A percentile compares a stretch with the other conserved stretches of the same genome.
Evolutionary conservation across 1,284 basidiomycete species (phyloP).

Genomic region (Cutaneotrichosporon sp.): DNA sequence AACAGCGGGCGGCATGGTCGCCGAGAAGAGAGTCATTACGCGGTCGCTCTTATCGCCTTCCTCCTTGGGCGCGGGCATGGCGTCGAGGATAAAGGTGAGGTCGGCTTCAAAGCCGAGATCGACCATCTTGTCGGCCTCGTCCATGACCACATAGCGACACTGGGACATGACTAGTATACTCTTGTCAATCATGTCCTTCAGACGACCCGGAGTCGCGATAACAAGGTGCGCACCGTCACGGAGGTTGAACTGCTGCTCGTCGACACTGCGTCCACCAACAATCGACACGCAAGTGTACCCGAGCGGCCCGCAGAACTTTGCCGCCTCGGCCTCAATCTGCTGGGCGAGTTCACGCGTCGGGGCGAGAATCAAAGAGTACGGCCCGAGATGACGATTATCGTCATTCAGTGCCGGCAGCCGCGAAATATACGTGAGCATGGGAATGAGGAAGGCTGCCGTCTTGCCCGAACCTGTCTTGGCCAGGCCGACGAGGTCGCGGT

Average conservation of each 20-base stretch:
- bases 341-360: constrained; percentile 91
- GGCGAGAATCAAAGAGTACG: constrained; percentile 88
- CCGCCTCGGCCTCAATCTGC: constrained; percentile 90
- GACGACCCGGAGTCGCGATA: constrained; percentile 94
- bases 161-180: constrained; percentile 92
- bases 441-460: constrained; percentile 98
- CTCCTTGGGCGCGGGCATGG: constrained; percentile 78
- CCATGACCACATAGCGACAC: constrained; percentile 98
- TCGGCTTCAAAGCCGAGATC: constrained; percentile 94
- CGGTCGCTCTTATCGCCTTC: constrained; percentile 69
- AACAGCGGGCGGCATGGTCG: constrained; percentile 96
- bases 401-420: constrained; percentile 80
- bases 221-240: constrained; percentile 96
- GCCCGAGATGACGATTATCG: constrained; percentile 87
- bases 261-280: constrained; percentile 89
- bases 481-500: constrained; percentile 94
- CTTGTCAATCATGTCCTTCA: constrained; percentile 95
- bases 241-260: constrained; percentile 95
- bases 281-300: constrained; percentile 94
- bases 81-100: constrained; percentile 91
- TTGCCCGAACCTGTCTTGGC: constrained; percentile 99
- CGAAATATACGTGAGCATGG: constrained; percentile 92
- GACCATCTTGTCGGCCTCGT: constrained; percentile 99
- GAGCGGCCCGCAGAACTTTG: constrained; percentile 82
- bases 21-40: constrained; percentile 91